Percentiles rank a stretch among this genome's conserved stretches.
These are phyloP conservation scores for Hymenoscyphus albidus DNA, from an alignment of 2,329 filamentous ascomycete genomes.

Conservation along the genomic window DNA sequence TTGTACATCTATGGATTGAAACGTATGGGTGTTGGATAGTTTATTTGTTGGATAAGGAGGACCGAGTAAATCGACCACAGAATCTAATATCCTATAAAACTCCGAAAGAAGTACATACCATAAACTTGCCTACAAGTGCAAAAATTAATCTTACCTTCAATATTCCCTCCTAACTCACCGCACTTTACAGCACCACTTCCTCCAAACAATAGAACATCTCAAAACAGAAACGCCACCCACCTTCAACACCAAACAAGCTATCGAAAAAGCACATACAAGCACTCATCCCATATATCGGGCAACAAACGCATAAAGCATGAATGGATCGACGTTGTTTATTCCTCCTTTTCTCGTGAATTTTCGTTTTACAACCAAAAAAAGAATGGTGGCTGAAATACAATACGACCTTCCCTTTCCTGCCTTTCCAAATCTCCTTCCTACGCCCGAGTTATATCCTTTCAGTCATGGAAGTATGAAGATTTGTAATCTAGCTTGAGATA, in stretches of 20 bases:
- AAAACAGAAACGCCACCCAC: not conserved
- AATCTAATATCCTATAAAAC: not conserved
- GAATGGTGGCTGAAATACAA: not conserved
- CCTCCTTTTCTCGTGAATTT: too few relatives aligned
- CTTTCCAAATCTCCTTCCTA: not conserved
- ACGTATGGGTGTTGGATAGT: not conserved
- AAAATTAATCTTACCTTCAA: not conserved
- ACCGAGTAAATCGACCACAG: not conserved
- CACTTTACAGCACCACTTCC: not conserved
- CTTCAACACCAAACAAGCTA: not conserved
- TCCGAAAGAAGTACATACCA: too few relatives aligned
- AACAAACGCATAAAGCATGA: not conserved
- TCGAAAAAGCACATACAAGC: not conserved
- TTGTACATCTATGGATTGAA: not conserved
- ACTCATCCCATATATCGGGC: not conserved
- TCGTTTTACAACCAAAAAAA: too few relatives aligned
- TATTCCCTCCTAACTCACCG: not conserved
- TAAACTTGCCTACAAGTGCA: not conserved
- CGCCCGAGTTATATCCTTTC: not conserved
- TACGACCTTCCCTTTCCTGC: not conserved
- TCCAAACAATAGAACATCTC: not conserved
- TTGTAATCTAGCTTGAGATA: not conserved
- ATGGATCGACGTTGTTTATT: not conserved
- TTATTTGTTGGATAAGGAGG: not conserved
- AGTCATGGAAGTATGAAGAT: not conserved